These are phyloP conservation scores for Aegilops longissima DNA, from an alignment of 176 grass and related monocot species.

Conservation along the genomic window DNA sequence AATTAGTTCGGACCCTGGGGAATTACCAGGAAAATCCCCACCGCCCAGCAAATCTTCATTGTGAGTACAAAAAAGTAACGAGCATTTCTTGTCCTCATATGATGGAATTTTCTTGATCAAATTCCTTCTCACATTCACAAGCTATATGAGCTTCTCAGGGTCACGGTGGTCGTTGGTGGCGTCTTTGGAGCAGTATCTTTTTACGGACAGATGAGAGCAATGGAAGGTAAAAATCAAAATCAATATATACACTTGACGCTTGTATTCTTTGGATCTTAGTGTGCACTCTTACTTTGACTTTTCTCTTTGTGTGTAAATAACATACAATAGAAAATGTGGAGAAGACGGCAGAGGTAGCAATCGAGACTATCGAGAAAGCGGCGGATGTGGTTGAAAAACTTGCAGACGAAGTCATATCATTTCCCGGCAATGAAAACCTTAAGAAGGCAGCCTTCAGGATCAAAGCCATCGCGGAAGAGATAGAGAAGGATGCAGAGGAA, in stretches of 20 bases:
- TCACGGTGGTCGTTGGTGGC: slow-evolving; percentile 40
- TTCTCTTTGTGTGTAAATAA: background rate
- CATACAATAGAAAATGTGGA: slow-evolving; percentile 41
- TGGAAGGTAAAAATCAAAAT: slow-evolving; percentile 32
- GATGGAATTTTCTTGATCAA: background rate
- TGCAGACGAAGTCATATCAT: slow-evolving; percentile 41
- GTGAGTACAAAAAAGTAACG: slow-evolving; percentile 3
- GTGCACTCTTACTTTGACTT: background rate
- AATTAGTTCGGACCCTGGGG: slow-evolving; percentile 9
- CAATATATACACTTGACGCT: background rate
- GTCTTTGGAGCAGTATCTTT: slow-evolving; percentile 42
- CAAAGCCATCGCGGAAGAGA: slow-evolving; percentile 26
- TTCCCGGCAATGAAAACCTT: slow-evolving; percentile 39
- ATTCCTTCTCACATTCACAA: background rate
- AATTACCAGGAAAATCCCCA: slow-evolving; percentile 21
- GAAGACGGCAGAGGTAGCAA: slow-evolving; percentile 39
- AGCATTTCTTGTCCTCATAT: background rate
- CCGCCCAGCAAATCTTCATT: slow-evolving; percentile 40
- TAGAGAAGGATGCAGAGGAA: slow-evolving; percentile 53
- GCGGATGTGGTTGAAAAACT: slow-evolving; percentile 51
- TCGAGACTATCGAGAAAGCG: slow-evolving; percentile 51
- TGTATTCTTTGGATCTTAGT: background rate
- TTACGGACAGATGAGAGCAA: slow-evolving; percentile 39
- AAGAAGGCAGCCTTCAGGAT: slow-evolving; percentile 52
- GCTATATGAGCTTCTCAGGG: slow-evolving; percentile 20